Evolutionary conservation across 495 filamentous ascomycete species (phyloP).

Genomic region (Neurospora tetrasperma): DNA sequence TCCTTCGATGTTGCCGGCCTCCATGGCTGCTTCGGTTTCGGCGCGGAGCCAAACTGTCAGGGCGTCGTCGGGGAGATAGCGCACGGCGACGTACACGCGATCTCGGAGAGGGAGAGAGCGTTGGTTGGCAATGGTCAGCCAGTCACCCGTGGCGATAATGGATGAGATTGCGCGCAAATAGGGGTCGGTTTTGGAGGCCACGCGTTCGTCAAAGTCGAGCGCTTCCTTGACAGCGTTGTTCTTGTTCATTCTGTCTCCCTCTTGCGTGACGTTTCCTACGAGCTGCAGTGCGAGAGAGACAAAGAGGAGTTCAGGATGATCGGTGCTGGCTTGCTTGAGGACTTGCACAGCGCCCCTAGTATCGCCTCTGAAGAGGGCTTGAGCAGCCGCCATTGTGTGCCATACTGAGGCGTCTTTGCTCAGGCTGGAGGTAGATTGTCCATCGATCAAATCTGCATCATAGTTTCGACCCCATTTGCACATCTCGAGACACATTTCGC

Average conservation of each 20-base stretch:
- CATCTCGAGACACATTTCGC: constrained; percentile 68
- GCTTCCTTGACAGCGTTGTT: constrained; percentile 20
- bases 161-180: constrained; percentile 87
- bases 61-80: constrained; percentile 69
- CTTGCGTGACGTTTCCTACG: constrained; percentile 17
- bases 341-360: constrained; percentile 46
- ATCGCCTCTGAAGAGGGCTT: constrained; percentile 65
- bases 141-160: constrained; percentile 81
- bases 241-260: constrained; percentile 15
- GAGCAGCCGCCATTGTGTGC: constrained; percentile 72
- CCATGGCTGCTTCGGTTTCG: constrained; percentile 51
- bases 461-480: constrained; percentile 56
- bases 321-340: constrained; percentile 37
- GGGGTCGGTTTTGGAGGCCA: constrained; percentile 54
- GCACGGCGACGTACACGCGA: constrained; percentile 74
- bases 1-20: constrained; percentile 76
- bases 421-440: constrained; percentile 37
- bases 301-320: constrained; percentile 40
- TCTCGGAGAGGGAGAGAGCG: constrained; percentile 73
- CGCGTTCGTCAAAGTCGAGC: constrained; percentile 36
- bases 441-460: constrained; percentile 43
- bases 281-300: constrained; percentile 44
- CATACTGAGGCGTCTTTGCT: constrained; percentile 49
- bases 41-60: constrained; percentile 61
- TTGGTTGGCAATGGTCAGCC: constrained; percentile 74